Evolutionary conservation across 163 green algal genomes (phyloP), one percentile per base, ranked within the genome.

Genomic region (Scenedesmus sp.): DNA sequence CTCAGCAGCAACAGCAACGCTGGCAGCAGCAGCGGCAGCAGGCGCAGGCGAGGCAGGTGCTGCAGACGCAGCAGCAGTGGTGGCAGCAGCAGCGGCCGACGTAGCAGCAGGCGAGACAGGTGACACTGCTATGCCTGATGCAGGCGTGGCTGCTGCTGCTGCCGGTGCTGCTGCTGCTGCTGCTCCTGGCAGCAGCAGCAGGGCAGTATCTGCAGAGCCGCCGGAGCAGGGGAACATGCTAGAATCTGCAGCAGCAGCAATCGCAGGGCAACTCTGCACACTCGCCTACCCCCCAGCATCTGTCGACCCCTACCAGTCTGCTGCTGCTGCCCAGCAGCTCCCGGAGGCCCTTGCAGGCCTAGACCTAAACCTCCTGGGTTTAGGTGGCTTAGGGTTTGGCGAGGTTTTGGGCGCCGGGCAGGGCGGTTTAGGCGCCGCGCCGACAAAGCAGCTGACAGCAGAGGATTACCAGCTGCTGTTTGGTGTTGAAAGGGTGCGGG

Each of bases 401-500:
- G 87, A 76, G 26, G 87, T 20, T 46, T 79, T 79, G 23, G 70
- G 70, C 4, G 3, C 70, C 4, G 70, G 70, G 83, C 56, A 55
- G 83, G 83, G 59, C 34, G 34, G 34, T 46, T 46, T 46, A 46
- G 34, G 34, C 9, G 56, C 83, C 1, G 23, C 56, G 66, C 87
- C 82, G 56, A 59, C 66, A 7, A 26, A 85, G 26, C 87, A 59
- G 12, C 12, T 81, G 57, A 91, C 56, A 23, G 87, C 87, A 5
- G 87, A 91, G 59, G 87, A 91, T 34, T 87, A 89, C 12, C 92
- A 94, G 73, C 3, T 95, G 34, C 81, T 84, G 5, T 76, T 95
- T 59, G 89, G 88, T 1, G 93, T 95, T 55, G 93, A 95, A 73
- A 46, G 93, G 16, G 67, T 95, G 26, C 46, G 91, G 9, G 82